Base-by-base conservation (phyloP, 805 yeast species). In the Pichia ethanolica region DNA sequence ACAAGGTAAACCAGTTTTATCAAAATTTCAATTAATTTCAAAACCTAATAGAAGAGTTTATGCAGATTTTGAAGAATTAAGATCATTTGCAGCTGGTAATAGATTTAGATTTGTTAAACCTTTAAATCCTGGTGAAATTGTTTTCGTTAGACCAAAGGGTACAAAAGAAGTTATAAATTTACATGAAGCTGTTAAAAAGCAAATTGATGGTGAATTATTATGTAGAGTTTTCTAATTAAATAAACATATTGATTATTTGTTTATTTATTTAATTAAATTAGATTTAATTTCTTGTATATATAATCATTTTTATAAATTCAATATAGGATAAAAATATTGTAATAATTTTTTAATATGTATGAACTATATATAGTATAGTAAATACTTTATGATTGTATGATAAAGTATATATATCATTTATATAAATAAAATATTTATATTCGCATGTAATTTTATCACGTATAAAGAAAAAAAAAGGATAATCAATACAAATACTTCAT, bases 51-150 rank as follows among this genome's bases (percentile, higher is more conserved):
- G 91, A 63, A 76, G 83, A 63, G 85, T 90, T 25, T 68, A 73
- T 55, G 79, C 89, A 58, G 69, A 75, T 1, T 68, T 73, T 25
- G 72, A 75, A 1, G 96, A 90, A 56, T 69, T 93, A 54, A 77
- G 77, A 60, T 78, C 80, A 20, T 74, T 93, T 54, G 85, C 95
- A 26, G 72, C 82, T 8, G 99, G 98, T 4, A 71, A 78, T 52
- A 75, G 81, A 10, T 83, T 87, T 28, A 79, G 95, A 70, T 74
- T 79, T 56, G 81, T 91, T 51, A 76, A 78, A 59, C 95, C 97
- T 0, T 69, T 88, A 46, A 87, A 83, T 61, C 95, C 97, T 0
- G 96, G 96, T 37, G 99, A 93, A 66, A 76, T 86, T 51, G 80
- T 89, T 52, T 81, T 93, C 58, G 77, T 93, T 34, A 68, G 71